These are phyloP conservation scores for Porcisia hertigi DNA, from an alignment of 208 protist genomes.

Conservation along the genomic window DNA sequence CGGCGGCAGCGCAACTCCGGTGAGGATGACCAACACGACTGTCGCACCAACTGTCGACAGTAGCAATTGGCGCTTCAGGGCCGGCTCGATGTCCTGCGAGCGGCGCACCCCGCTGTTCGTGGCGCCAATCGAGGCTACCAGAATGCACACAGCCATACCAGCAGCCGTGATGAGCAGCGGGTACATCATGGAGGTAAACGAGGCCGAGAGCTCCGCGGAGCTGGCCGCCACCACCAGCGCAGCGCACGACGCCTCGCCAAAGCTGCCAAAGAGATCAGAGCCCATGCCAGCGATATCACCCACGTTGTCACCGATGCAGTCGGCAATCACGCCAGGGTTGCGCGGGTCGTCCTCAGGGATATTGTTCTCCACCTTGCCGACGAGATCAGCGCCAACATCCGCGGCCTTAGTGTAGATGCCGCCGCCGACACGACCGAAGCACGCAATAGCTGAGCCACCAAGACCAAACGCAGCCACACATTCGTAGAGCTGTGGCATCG, in stretches of 20 bases:
- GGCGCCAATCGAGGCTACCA: constrained; percentile 60
- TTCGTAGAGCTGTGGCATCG: constrained; percentile 68
- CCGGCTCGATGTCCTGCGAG: constrained; percentile 72
- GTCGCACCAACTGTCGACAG: constrained; percentile 75
- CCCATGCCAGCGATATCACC: constrained; percentile 96
- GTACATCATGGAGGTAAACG: constrained; percentile 90
- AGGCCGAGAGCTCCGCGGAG: constrained; percentile 56
- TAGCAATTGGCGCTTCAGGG: constrained; percentile 81
- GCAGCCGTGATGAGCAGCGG: constrained; percentile 83
- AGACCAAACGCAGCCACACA: constrained; percentile 95
- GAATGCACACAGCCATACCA: constrained; percentile 79
- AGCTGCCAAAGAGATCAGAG: constrained; percentile 96
- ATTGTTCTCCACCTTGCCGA: constrained; percentile 95
- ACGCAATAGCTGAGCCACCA: constrained; percentile 94
- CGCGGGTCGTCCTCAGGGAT: constrained; percentile 97
- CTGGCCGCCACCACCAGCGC: constrained; percentile 78
- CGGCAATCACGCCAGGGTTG: constrained; percentile 96
- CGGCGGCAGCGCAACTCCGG: constrained; percentile 57
- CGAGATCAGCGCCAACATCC: constrained; percentile 95
- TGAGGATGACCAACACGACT: constrained; percentile 62
- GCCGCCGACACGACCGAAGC: constrained; percentile 96
- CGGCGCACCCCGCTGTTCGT: constrained; percentile 56
- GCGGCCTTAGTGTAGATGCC: constrained; percentile 97
- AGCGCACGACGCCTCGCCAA: constrained; percentile 95
- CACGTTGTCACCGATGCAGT: constrained; percentile 96